These are phyloP conservation scores for Ophiobolus disseminans DNA, from an alignment of 2,329 filamentous ascomycete genomes.

Conservation along the genomic window DNA sequence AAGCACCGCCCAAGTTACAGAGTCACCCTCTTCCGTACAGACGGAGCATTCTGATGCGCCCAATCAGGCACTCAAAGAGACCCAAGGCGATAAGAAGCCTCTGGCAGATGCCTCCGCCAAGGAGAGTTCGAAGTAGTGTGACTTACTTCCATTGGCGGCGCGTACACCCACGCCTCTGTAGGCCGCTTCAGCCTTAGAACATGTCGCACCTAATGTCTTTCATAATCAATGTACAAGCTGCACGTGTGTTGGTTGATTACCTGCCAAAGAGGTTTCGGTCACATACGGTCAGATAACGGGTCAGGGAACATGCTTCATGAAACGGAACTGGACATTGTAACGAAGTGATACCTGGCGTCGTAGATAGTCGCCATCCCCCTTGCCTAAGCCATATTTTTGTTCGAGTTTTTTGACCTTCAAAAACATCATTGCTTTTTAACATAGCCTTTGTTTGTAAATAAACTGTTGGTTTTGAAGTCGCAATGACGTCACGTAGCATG, in stretches of 20 bases:
- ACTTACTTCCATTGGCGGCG: slow-evolving; percentile 6
- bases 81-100: slow-evolving; percentile 26
- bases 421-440: no score
- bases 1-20: slow-evolving; percentile 31
- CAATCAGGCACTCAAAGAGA: slow-evolving; percentile 18
- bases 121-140: slow-evolving; percentile 32
- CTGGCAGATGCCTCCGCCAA: slow-evolving; percentile 10
- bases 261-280: slow-evolving; percentile 13
- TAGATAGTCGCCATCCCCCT: slow-evolving; percentile 36
- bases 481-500: background rate
- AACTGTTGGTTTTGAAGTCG: no score
- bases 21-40: slow-evolving; percentile 47
- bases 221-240: slow-evolving; percentile 23
- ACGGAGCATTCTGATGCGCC: slow-evolving; percentile 44
- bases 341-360: slow-evolving; percentile 50
- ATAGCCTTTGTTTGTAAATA: no score
- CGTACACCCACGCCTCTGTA: background rate
- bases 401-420: no score
- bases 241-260: slow-evolving; percentile 9
- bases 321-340: slow-evolving; percentile 32
- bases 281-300: slow-evolving; percentile 31
- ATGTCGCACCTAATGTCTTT: slow-evolving; percentile 17
- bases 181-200: background rate
- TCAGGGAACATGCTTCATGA: slow-evolving; percentile 28
- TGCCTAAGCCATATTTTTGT: slow-evolving; percentile 19